Conservation (phyloP, 140 eudicot species). For the Senecio squalidus region DNA sequence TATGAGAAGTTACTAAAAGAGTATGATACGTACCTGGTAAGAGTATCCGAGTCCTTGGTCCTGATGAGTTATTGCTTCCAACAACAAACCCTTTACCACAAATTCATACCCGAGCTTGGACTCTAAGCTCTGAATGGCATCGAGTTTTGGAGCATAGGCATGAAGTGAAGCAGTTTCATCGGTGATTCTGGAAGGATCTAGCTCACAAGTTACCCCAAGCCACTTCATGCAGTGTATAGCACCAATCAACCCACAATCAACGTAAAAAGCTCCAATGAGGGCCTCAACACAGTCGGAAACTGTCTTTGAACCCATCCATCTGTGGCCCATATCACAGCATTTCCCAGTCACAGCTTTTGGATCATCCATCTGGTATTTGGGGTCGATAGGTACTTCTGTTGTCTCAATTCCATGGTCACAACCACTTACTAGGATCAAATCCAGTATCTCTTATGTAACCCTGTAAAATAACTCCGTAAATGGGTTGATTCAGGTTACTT, state of each 20-base stretch:
- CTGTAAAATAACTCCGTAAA: slow-evolving; percentile 18
- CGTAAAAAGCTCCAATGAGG: slow-evolving; percentile 86
- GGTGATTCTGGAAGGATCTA: slow-evolving; percentile 43
- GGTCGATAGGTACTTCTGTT: slow-evolving; percentile 56
- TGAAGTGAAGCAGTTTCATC: slow-evolving; percentile 66
- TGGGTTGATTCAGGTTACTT: no score
- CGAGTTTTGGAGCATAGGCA: slow-evolving; percentile 39
- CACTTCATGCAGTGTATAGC: slow-evolving; percentile 75
- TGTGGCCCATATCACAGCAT: slow-evolving; percentile 77
- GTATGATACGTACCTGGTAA: slow-evolving; percentile 46
- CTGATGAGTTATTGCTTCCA: slow-evolving; percentile 73
- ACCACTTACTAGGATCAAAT: slow-evolving; percentile 85
- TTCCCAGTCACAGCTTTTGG: slow-evolving; percentile 42
- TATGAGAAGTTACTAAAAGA: not conserved
- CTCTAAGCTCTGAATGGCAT: slow-evolving; percentile 47
- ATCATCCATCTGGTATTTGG: slow-evolving; percentile 43
- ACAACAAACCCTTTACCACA: slow-evolving; percentile 58
- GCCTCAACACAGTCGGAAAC: slow-evolving; percentile 94
- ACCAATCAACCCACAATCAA: slow-evolving; percentile 64
- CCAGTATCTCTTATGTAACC: slow-evolving; percentile 71
- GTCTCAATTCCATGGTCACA: slow-evolving; percentile 71
- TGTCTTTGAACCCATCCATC: slow-evolving; percentile 92
- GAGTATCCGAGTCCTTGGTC: slow-evolving; percentile 47
- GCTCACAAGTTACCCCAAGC: slow-evolving; percentile 59
- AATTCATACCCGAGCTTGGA: slow-evolving; percentile 59